A percentile compares a stretch with the other conserved stretches of the same genome.
phyloP scores from a whole-genome alignment of 2,329 filamentous ascomycete genomes.

The Truncatella angustata region DNA sequence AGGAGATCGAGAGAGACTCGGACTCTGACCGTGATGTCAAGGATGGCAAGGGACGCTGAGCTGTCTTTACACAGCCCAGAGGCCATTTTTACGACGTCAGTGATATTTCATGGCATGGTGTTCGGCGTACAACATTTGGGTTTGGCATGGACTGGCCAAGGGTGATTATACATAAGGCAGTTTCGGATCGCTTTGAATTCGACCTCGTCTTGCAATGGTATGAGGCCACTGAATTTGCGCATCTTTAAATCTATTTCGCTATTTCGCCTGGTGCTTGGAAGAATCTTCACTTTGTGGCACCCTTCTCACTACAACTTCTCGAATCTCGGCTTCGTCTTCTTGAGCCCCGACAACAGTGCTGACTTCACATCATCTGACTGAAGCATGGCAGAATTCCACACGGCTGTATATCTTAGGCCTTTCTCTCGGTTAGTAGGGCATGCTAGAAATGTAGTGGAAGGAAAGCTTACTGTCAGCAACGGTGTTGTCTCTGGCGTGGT shows the following conservation, averaged over 20 bases:
- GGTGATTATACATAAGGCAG: no score
- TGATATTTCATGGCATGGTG: neutral
- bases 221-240: no score
- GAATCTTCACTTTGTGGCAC: no score
- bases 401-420: constrained; percentile 76
- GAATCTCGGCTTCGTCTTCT: constrained; percentile 79
- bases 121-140: neutral
- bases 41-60: constrained; percentile 15
- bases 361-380: constrained; percentile 76
- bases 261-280: no score
- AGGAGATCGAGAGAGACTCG: constrained; percentile 47
- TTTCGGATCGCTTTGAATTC: no score
- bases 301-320: constrained; percentile 64
- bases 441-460: neutral
- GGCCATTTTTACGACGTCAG: neutral
- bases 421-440: constrained; percentile 16
- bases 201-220: no score
- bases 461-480: constrained; percentile 67
- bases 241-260: no score
- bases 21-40: constrained; percentile 43
- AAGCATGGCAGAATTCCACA: constrained; percentile 84
- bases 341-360: constrained; percentile 72
- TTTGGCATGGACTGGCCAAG: no score
- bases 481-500: constrained; percentile 66
- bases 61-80: neutral